Evolutionary conservation across 495 filamentous ascomycete genomes (phyloP).

Genomic region (Daldinia childiae): DNA sequence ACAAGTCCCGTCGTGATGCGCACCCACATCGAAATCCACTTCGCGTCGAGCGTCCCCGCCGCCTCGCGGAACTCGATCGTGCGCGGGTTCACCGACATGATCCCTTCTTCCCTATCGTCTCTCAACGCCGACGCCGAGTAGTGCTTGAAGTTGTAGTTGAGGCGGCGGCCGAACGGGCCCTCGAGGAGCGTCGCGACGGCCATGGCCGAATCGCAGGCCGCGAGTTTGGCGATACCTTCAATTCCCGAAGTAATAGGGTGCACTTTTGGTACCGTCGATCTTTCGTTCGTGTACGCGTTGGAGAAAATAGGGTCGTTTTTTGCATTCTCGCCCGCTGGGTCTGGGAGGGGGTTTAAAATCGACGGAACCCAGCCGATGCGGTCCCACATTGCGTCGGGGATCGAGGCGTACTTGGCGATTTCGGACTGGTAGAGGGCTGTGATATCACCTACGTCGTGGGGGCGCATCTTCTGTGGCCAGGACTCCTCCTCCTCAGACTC

Average conservation of each 20-base stretch:
- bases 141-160: conserved; percentile 35
- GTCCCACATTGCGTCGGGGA: neutral
- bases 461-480: conserved; percentile 11
- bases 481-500: neutral
- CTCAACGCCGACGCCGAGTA: conserved; percentile 1
- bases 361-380: conserved; percentile 32
- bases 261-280: fast-evolving
- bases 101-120: neutral
- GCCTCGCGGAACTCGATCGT: conserved; percentile 59
- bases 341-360: neutral
- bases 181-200: conserved; percentile 11
- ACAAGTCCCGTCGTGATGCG: conserved; percentile 46
- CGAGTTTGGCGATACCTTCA: conserved; percentile 10
- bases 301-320: neutral
- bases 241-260: neutral
- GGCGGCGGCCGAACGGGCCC: neutral
- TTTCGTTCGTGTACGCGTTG: neutral
- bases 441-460: conserved; percentile 22
- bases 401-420: neutral
- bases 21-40: conserved; percentile 46
- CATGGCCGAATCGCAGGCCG: conserved; percentile 16
- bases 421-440: neutral
- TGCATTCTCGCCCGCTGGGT: neutral
- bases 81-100: neutral
- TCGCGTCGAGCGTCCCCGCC: conserved; percentile 47